Base-by-base conservation (phyloP, 176 grass and related monocot genomes). In the Avena atlantica region DNA sequence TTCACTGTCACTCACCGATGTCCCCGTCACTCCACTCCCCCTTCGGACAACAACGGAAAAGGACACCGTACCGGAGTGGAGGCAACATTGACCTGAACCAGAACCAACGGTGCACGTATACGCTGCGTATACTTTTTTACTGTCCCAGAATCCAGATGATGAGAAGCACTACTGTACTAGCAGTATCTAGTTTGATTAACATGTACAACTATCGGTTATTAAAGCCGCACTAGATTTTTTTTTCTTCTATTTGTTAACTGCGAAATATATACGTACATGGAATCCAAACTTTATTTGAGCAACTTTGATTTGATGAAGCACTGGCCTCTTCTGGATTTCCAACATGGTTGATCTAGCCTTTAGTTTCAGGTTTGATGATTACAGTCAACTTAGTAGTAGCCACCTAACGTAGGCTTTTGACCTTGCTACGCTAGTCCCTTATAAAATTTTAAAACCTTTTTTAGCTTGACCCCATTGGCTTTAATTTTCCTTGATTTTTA, bases 381-480 rank as follows among this genome's bases (percentile, higher is more conserved):
- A 61, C 36, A 70, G 63, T 70, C 24, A 87, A 75, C 31, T 66
- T 87, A 67, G 58, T 87, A 67, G 66, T 87, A 67, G 66, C 81
- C 75, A 91, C 59, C 8, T 13, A 52, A 50, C 23, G 14, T 91
- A 67, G 74, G 19, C 85, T 61, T 87, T 84, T 80, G 75, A 79
- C 75, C 75, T 74, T 76, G 40, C 17, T 61, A 50, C 2, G 15
- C 74, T 45, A 60, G 45, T 31, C 63, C 48, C 19, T 67, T 67
- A 79, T 67, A 79, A 63, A 25, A 0, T 70, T 19, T 19, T 11
- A 84, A 70, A 31, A 7, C 2, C 9, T 48, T 36, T 36, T 74
- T 36, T 48, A 66, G 29, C 3, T 3, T 81, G 66, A 3, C 31
- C 31, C 37, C 1, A 14, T 83, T 90, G 65, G 29, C 14, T 58